Conservation (phyloP, 2,329 filamentous ascomycete genomes). For the Drechslerella stenobrocha region DNA sequence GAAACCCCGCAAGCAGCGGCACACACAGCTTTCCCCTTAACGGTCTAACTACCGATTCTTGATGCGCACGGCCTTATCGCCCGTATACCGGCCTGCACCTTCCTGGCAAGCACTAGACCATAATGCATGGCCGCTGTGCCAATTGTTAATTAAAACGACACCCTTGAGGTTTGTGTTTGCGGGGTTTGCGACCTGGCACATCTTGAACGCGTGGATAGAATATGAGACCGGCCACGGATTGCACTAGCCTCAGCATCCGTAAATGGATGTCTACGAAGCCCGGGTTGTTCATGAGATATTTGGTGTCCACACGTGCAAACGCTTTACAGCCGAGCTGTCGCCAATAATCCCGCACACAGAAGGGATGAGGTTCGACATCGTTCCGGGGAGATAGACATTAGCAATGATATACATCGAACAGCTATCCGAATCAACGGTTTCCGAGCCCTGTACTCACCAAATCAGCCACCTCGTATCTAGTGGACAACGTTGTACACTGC, state of each 20-base stretch:
- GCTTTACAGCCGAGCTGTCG: not conserved
- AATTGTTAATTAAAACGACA: slow-evolving; percentile 8
- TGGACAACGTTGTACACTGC: not conserved
- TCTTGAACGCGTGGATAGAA: not conserved
- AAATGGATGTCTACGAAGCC: no score
- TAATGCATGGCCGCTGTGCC: not conserved
- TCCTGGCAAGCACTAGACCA: not conserved
- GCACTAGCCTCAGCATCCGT: not conserved
- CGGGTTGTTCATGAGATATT: not conserved
- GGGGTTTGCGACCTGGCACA: not conserved
- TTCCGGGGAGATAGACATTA: not conserved
- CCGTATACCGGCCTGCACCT: not conserved
- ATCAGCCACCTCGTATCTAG: slow-evolving; percentile 20
- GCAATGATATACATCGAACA: not conserved
- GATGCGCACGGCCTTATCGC: slow-evolving; percentile 8
- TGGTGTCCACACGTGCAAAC: not conserved
- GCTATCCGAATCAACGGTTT: not conserved
- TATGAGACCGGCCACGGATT: no score
- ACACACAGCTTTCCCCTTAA: not conserved
- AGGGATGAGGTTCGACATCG: slow-evolving; percentile 1
- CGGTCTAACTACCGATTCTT: not conserved
- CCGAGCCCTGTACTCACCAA: not conserved
- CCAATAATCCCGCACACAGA: slow-evolving; percentile 20
- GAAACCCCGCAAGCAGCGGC: slow-evolving; percentile 6
- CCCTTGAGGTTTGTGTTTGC: slow-evolving; percentile 6